Percentiles rank a stretch among this genome's conserved stretches.
These are phyloP conservation scores for Sugiyamaella castrensis DNA, from an alignment of 1,139 yeast genomes.

Conservation along the genomic window DNA sequence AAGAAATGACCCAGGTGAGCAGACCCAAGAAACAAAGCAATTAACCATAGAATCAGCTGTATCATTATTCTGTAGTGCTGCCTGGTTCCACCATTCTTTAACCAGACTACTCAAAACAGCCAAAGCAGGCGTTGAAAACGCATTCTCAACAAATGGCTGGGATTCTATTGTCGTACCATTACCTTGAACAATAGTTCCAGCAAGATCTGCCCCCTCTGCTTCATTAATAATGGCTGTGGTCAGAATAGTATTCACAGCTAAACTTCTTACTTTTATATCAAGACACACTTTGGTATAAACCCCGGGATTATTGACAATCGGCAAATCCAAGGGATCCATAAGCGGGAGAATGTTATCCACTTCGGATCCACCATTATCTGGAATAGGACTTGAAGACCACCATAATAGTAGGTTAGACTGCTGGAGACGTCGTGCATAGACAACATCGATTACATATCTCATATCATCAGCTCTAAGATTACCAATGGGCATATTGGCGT, in stretches of 20 bases:
- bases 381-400: conserved; percentile 85
- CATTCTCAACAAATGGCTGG: conserved; percentile 46
- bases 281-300: conserved; percentile 74
- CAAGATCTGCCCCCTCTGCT: conserved; percentile 84
- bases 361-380: conserved; percentile 86
- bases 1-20: conserved; percentile 64
- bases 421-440: conserved; percentile 74
- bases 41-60: conserved; percentile 84
- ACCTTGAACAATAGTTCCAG: conserved; percentile 46
- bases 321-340: conserved; percentile 65
- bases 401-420: conserved; percentile 72
- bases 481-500: conserved; percentile 81
- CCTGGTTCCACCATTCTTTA: conserved; percentile 94
- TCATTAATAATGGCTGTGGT: conserved; percentile 82
- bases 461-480: conserved; percentile 74
- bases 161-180: conserved; percentile 23
- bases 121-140: conserved; percentile 78
- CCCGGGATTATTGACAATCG: conserved; percentile 74
- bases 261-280: conserved; percentile 74
- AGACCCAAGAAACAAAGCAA: conserved; percentile 84
- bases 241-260: conserved; percentile 79
- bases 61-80: conserved; percentile 65
- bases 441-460: conserved; percentile 77
- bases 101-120: conserved; percentile 69
- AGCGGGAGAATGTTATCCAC: conserved; percentile 49